phyloP scores from a whole-genome alignment of 768 basidiomycete species.

The Suillus lakei region DNA sequence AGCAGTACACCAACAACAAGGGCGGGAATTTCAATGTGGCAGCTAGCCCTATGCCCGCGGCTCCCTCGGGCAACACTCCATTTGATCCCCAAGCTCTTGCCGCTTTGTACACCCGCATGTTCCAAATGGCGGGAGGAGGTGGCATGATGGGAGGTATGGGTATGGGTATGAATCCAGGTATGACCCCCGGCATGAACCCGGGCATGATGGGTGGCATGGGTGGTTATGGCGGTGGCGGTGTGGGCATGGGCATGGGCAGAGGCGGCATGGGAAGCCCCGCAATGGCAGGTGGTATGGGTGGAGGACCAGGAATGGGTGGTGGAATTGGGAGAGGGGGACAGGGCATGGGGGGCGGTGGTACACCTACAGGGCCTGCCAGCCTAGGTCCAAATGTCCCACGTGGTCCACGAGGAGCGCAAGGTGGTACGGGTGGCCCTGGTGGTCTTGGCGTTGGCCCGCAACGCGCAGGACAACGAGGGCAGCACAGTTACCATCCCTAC shows the following conservation, averaged over 20 bases:
- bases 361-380: constrained; percentile 41
- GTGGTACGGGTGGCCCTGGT: constrained; percentile 54
- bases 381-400: constrained; percentile 66
- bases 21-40: constrained; percentile 43
- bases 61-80: constrained; percentile 54
- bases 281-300: constrained; percentile 45
- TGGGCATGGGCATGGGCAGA: constrained; percentile 40
- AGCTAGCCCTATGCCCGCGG: constrained; percentile 16
- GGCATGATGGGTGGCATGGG: constrained; percentile 40
- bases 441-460: constrained; percentile 69
- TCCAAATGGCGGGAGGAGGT: constrained; percentile 74
- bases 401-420: constrained; percentile 63
- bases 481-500: constrained; percentile 86
- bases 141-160: constrained; percentile 49
- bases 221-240: constrained; percentile 30
- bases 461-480: constrained; percentile 69
- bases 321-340: constrained; percentile 47
- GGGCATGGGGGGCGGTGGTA: constrained; percentile 43
- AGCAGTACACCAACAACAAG: constrained; percentile 38
- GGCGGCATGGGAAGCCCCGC: constrained; percentile 38
- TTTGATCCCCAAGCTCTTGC: constrained; percentile 95
- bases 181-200: constrained; percentile 18
- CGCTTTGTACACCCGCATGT: constrained; percentile 94
- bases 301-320: constrained; percentile 37
- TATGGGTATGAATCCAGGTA: constrained; percentile 30